These are phyloP conservation scores for Solanum aculeatissimum DNA, from an alignment of 305 asterid species.

Conservation along the genomic window DNA sequence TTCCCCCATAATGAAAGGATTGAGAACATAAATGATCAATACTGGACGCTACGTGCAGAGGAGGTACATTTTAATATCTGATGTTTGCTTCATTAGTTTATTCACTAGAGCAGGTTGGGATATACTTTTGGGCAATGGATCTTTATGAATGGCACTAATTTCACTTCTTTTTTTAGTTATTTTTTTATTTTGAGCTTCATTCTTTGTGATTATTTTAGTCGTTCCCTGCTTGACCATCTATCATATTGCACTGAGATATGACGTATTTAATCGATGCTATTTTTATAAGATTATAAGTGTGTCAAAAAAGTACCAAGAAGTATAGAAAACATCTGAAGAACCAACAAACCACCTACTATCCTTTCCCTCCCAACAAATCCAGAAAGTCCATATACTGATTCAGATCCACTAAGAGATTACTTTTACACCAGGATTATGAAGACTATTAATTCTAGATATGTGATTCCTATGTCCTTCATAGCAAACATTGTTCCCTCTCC, in stretches of 20 bases:
- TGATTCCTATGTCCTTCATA: not conserved
- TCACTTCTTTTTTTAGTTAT: not conserved
- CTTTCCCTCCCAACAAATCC: not conserved
- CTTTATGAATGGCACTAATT: not conserved
- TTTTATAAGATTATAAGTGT: not conserved
- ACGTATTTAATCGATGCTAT: not conserved
- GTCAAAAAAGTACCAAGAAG: not conserved
- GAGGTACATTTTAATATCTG: slow-evolving; percentile 32
- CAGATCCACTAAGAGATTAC: not conserved
- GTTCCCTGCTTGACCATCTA: not conserved
- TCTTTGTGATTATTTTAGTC: not conserved
- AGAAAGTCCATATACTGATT: not conserved
- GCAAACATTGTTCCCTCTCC: not conserved
- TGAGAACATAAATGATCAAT: slow-evolving; percentile 70
- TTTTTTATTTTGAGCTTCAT: not conserved
- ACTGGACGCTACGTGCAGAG: slow-evolving; percentile 74
- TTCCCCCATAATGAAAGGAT: slow-evolving; percentile 52
- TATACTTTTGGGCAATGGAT: not conserved
- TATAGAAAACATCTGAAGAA: not conserved
- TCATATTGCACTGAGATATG: not conserved
- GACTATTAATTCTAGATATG: not conserved
- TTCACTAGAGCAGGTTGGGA: not conserved
- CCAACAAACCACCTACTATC: not conserved
- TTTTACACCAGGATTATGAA: not conserved
- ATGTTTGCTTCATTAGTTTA: not conserved